Evolutionary conservation across 2,329 filamentous ascomycete genomes (phyloP).

Genomic region (Epichloe gansuensis): DNA sequence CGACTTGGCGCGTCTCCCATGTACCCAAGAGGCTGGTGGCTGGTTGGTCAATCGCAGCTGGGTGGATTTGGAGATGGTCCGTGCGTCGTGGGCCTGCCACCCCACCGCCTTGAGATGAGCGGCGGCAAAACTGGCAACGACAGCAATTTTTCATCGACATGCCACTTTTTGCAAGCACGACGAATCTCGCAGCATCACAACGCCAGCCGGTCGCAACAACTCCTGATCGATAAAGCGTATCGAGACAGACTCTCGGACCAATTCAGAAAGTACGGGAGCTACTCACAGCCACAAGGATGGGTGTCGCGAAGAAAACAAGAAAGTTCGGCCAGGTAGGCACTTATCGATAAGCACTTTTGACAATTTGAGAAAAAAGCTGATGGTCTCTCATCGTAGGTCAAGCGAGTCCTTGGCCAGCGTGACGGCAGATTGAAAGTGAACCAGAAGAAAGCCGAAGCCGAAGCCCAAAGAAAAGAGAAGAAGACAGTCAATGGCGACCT

Average conservation of each 20-base stretch:
- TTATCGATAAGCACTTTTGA: constrained; percentile 16
- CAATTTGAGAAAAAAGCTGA: constrained; percentile 1
- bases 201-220: background rate
- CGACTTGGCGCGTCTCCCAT: constrained; percentile 23
- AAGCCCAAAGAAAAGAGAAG: constrained; percentile 44
- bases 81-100: constrained; percentile 17
- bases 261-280: background rate
- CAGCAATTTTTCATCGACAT: constrained; percentile 7
- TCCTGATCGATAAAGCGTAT: background rate
- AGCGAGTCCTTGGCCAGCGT: constrained; percentile 68
- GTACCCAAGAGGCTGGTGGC: background rate
- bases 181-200: background rate
- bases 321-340: constrained; percentile 62
- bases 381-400: constrained; percentile 37
- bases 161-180: background rate
- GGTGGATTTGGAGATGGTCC: constrained; percentile 9
- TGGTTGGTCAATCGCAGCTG: background rate
- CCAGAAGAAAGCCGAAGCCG: constrained; percentile 49
- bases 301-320: constrained; percentile 76
- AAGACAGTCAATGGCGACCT: constrained; percentile 46
- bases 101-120: constrained; percentile 15
- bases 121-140: constrained; percentile 6
- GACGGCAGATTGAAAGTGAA: constrained; percentile 78
- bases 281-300: constrained; percentile 44
- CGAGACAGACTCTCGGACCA: background rate